These are phyloP conservation scores for Glutinoglossum americanum DNA, from an alignment of 495 filamentous ascomycete species.

Conservation along the genomic window DNA sequence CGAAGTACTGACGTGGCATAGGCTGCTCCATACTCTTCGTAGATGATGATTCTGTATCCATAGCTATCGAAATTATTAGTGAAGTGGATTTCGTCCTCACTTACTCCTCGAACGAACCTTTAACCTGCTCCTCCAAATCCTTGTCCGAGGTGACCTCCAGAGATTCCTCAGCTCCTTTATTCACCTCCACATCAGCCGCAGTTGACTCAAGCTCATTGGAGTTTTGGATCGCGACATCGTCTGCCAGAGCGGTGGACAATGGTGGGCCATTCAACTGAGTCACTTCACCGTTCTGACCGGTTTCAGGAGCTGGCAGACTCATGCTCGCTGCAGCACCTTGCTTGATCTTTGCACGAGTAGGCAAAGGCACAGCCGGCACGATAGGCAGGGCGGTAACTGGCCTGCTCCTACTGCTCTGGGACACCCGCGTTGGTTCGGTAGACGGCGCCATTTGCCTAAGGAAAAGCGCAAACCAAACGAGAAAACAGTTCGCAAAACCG, in stretches of 20 bases:
- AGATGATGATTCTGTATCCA: neutral
- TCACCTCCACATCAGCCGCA: neutral
- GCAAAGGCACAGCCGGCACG: constrained; percentile 4
- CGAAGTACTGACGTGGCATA: neutral
- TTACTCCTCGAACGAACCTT: neutral
- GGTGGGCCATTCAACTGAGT: neutral
- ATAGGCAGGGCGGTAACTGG: neutral
- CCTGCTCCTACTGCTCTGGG: neutral
- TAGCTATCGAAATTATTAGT: neutral
- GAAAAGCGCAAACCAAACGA: neutral
- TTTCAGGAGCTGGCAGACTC: neutral
- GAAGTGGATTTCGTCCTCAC: neutral
- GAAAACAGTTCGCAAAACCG: neutral
- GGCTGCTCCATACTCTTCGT: neutral
- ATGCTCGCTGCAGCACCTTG: neutral
- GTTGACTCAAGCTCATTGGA: neutral
- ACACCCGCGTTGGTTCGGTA: neutral
- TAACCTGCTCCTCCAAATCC: neutral
- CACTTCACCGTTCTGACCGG: neutral
- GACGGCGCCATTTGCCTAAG: neutral
- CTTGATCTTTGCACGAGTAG: neutral
- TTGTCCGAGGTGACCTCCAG: neutral
- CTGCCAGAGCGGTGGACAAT: neutral
- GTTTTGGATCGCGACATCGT: neutral
- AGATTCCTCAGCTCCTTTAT: neutral